Evolutionary conservation across 441 rosid species (phyloP), one percentile per base, ranked within the genome.

Genomic region (Adansonia gregorii): DNA sequence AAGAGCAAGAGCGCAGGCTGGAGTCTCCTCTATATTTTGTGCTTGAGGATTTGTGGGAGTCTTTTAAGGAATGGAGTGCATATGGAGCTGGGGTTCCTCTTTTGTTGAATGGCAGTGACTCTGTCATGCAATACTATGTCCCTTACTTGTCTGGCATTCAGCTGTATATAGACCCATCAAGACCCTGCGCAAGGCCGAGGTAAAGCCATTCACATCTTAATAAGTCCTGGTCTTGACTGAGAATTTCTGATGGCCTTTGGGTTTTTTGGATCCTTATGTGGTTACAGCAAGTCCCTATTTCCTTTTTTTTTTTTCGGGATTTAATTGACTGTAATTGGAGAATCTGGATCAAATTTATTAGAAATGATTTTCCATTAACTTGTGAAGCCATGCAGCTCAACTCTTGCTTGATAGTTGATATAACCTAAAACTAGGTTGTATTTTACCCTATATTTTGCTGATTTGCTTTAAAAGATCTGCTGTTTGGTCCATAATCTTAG

Each of bases 41-140:
- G 68, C 87, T 95, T 7, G 91, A 85, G 31, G 95, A 95, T 83
- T 76, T 95, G 61, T 95, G 98, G 99, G 95, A 91, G 78, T 92
- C 95, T 8, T 91, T 92, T 0, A 87, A 83, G 73, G 95, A 95
- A 72, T 92, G 98, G 98, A 94, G 99, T 73, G 97, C 95, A 0
- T 95, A 92, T 59, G 97, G 99, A 64, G 94, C 91, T 0, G 98
- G 97, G n/a, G 94, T 95, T 77, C 99, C 95, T 4, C 94, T 93
- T 78, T 69, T 94, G 74, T 86, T 95, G 81, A 88, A 90, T 67
- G 93, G 93, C 54, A 73, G 77, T 0, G 97, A 94, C 79, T 88
- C 89, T 8, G 98, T 95, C 56, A 85, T 88, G 86, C 99, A 95
- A 86, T 95, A 94, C 55, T 95, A 95, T 86, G 96, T 90, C 59